These are phyloP conservation scores for Fusarium sp. DNA, from an alignment of 2,329 filamentous ascomycete genomes.

Conservation along the genomic window DNA sequence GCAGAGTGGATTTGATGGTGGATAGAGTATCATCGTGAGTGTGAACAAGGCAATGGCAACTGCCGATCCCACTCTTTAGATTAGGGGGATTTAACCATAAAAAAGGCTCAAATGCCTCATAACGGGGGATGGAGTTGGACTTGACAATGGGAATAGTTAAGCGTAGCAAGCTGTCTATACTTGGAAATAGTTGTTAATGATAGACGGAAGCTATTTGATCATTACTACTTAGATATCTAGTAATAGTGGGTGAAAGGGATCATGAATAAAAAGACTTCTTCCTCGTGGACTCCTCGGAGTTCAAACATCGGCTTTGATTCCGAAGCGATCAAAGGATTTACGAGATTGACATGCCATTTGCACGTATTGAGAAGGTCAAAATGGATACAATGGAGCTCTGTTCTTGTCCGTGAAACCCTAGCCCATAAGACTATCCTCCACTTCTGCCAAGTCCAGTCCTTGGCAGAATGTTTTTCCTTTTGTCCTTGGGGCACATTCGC, in stretches of 20 bases:
- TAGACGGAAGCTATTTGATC: neutral
- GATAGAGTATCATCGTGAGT: constrained; percentile 15
- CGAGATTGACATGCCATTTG: neutral
- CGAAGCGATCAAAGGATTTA: neutral
- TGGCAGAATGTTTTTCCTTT: neutral
- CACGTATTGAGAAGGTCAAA: neutral
- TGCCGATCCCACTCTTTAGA: constrained; percentile 13
- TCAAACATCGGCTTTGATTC: neutral
- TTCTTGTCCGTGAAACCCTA: neutral
- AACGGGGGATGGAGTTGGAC: neutral
- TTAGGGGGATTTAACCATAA: constrained; percentile 1
- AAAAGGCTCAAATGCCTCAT: constrained; percentile 11
- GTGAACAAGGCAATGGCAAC: neutral
- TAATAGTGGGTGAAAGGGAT: neutral
- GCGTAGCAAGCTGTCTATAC: neutral
- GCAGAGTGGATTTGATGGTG: constrained; percentile 24
- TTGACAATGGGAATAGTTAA: neutral
- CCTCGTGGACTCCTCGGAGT: neutral
- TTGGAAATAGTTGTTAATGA: neutral
- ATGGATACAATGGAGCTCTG: neutral
- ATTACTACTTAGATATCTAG: neutral
- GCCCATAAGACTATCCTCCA: neutral
- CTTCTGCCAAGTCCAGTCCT: neutral
- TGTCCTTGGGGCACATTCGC: neutral
- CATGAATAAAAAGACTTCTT: neutral